phyloP scores from a whole-genome alignment of 805 yeast species.

The Wickerhamiella galacta region DNA sequence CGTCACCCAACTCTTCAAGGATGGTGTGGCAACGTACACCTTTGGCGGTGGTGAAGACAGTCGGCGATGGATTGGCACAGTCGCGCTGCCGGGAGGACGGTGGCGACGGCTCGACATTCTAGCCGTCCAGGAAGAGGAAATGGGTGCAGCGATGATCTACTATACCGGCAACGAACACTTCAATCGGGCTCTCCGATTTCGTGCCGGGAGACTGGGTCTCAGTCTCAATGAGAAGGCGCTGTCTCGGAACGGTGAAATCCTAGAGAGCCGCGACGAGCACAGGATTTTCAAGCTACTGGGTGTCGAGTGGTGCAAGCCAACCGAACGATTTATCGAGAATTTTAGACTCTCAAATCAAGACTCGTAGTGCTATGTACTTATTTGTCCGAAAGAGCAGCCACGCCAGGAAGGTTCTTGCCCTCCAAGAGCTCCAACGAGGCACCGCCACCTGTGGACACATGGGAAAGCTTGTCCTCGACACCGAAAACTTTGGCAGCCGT shows the following conservation, averaged over 20 bases:
- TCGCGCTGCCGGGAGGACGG: constrained; percentile 16
- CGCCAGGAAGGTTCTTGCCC: constrained; percentile 98
- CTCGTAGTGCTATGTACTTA: constrained; percentile 8
- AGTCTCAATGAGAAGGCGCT: constrained; percentile 31
- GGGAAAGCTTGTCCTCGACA: constrained; percentile 89
- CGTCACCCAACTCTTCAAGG: constrained; percentile 15
- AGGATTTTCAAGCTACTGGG: constrained; percentile 31
- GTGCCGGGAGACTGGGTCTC: constrained; percentile 27
- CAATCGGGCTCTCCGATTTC: constrained; percentile 30
- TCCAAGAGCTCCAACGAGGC: constrained; percentile 96
- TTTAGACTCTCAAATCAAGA: neutral
- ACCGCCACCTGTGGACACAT: constrained; percentile 99
- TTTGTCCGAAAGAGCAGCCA: constrained; percentile 74
- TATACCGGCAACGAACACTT: constrained; percentile 39
- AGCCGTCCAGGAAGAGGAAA: constrained; percentile 28
- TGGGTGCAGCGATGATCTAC: constrained; percentile 34
- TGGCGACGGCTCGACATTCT: constrained; percentile 42
- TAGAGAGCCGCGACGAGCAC: constrained; percentile 31
- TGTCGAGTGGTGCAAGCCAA: constrained; percentile 24
- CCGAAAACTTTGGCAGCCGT: constrained; percentile 96
- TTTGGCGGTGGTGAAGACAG: constrained; percentile 14
- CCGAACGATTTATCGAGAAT: constrained; percentile 13
- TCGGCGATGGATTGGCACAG: constrained; percentile 22
- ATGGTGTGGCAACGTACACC: constrained; percentile 24
- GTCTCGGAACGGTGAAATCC: constrained; percentile 13